Evolutionary conservation across 345 rosid species (phyloP).

Genomic region (Linum tenue): DNA sequence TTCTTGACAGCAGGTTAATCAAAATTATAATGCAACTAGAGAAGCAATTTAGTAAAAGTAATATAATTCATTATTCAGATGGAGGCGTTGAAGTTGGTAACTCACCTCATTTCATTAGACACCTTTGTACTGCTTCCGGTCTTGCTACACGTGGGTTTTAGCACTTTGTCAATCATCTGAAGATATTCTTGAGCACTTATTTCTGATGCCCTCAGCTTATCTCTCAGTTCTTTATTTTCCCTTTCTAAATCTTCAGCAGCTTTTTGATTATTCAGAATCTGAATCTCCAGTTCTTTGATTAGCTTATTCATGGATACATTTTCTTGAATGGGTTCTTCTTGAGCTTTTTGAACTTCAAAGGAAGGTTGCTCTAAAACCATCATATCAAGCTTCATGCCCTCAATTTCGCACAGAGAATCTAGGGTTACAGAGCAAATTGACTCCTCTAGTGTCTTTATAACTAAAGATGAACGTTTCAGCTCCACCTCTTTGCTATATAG

Average conservation of each 20-base stretch:
- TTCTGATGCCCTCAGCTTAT: constrained; percentile 28
- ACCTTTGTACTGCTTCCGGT: constrained; percentile 16
- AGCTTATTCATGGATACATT: constrained; percentile 32
- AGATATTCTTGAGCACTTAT: constrained; percentile 20
- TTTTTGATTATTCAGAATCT: constrained; percentile 33
- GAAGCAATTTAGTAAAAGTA: constrained; percentile 2
- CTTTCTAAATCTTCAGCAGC: constrained; percentile 28
- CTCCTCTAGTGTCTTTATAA: constrained; percentile 64
- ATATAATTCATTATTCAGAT: constrained; percentile 8
- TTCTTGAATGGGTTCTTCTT: constrained; percentile 45
- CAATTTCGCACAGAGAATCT: constrained; percentile 75
- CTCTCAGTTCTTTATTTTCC: constrained; percentile 47
- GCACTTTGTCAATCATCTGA: constrained; percentile 32
- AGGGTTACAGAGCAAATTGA: constrained; percentile 45
- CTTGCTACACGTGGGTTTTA: constrained; percentile 25
- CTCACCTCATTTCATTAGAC: constrained; percentile 29
- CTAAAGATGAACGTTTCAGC: constrained; percentile 35
- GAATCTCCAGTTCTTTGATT: constrained; percentile 40
- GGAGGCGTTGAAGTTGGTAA: constrained; percentile 7
- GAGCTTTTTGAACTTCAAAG: constrained; percentile 40
- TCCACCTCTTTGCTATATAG: constrained; percentile 55
- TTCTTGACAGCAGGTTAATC: neutral
- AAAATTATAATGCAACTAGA: constrained; percentile 4
- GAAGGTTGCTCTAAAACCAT: constrained; percentile 47
- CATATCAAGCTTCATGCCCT: constrained; percentile 72